Evolutionary conservation across 306 rosid species (phyloP).

Genomic region (Lablab purpureus): DNA sequence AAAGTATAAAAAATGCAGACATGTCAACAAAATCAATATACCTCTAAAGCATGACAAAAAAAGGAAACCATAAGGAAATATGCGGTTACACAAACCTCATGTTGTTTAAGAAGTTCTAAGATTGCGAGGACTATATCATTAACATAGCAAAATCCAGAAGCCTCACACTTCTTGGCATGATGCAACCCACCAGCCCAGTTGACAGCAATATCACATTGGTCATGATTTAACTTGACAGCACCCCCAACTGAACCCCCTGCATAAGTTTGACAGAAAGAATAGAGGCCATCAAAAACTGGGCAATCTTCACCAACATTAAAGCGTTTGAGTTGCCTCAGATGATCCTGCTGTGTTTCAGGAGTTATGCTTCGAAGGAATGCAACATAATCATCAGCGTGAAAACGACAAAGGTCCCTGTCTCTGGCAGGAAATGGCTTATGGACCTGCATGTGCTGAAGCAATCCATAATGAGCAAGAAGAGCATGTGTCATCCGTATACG

Average conservation of each 20-base stretch:
- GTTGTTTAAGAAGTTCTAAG: conserved; percentile 85
- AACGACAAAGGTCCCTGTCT: conserved; percentile 84
- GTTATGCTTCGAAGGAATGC: conserved; percentile 79
- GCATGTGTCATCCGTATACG: conserved; percentile 92
- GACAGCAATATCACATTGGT: conserved; percentile 81
- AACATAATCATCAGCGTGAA: conserved; percentile 91
- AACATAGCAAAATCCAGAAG: conserved; percentile 91
- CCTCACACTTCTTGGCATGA: conserved; percentile 93
- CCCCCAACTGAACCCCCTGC: conserved; percentile 98
- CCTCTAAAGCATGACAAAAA: neutral
- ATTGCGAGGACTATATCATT: conserved; percentile 86
- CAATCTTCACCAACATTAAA: conserved; percentile 94
- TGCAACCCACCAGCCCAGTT: conserved; percentile 94
- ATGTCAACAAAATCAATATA: conserved; percentile 23
- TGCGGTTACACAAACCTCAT: conserved; percentile 63
- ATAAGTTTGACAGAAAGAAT: conserved; percentile 84
- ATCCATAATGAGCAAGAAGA: conserved; percentile 85
- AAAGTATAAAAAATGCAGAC: neutral
- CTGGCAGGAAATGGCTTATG: conserved; percentile 91
- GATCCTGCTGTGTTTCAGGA: conserved; percentile 91
- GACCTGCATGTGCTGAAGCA: conserved; percentile 90
- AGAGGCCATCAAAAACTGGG: conserved; percentile 89
- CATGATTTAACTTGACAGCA: conserved; percentile 83
- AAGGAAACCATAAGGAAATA: conserved; percentile 17
- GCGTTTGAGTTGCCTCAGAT: conserved; percentile 85